Evolutionary conservation across 2,329 filamentous ascomycete species (phyloP).

Genomic region (Colletotrichum theobromicola): DNA sequence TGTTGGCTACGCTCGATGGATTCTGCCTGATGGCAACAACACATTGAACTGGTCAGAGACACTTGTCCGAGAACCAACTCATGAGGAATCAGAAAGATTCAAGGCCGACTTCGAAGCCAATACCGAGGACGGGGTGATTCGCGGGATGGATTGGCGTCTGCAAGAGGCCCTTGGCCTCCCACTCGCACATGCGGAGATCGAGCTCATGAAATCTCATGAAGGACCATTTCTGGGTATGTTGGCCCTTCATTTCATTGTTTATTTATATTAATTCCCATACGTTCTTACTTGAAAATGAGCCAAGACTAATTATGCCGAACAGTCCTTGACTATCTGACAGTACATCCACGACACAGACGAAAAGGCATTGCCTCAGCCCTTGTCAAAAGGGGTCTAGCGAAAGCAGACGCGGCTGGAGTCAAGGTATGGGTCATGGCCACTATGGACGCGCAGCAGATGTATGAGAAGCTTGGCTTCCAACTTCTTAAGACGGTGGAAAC

Average conservation of each 20-base stretch:
- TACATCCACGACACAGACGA: not conserved
- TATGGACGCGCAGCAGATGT: not conserved
- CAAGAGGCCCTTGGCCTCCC: not conserved
- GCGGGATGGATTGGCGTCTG: not conserved
- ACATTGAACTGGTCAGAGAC: not conserved
- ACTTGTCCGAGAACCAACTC: not conserved
- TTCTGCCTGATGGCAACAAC: not conserved
- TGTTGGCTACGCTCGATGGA: not conserved
- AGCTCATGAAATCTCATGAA: not conserved
- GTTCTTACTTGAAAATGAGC: not conserved
- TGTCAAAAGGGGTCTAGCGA: not conserved
- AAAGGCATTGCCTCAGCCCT: not conserved
- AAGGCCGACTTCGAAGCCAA: not conserved
- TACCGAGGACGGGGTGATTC: not conserved
- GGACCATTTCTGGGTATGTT: not conserved
- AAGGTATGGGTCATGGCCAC: not conserved
- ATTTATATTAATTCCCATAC: not conserved
- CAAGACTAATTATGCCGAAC: not conserved
- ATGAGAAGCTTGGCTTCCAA: not conserved
- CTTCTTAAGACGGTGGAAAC: not conserved
- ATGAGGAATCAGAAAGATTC: not conserved
- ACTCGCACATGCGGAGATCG: not conserved
- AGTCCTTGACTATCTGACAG: not conserved
- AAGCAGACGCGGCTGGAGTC: not conserved
- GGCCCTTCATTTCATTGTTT: not conserved